Evolutionary conservation across 2,329 filamentous ascomycete species (phyloP), one percentile per base, ranked within the genome.

Genomic region (Colletotrichum cuscutae): DNA sequence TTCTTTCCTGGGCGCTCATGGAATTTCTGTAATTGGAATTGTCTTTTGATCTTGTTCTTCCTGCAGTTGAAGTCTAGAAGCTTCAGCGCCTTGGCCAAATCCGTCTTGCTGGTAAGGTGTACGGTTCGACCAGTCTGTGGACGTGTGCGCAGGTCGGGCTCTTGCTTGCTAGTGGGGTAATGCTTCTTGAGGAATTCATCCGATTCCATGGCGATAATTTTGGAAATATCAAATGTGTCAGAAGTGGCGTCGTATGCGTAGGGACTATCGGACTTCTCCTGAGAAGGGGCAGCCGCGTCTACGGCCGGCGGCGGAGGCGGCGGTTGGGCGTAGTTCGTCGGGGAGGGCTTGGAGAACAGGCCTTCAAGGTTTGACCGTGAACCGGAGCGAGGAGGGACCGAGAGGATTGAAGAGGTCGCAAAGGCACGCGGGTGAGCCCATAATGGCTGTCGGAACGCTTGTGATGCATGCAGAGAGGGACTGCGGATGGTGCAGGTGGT

Each of bases 1-100:
- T 93, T 95, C 78, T 94, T 78, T 2, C 94, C 94, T 0, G 88
- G 88, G 59, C 94, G 85, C 86, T 97, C 94, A 81, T 97, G 92
- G 78, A 90, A 94, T 75, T 86, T 86, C 83, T 97, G 94, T 75
- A 77, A 80, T 24, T 82, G 80, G 65, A 85, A 85, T 77, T 94
- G 91, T 3, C 61, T 71, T 76, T 82, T 85, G 63, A 97, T 84
- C 56, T 82, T 85, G 79, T 96, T 95, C 77, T 80, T 77, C 5
- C 76, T 74, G 37, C 84, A 79, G 63, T 85, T 77, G 52, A 77
- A 76, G 53, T 83, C 79, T 4, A 90, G 80, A 6, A 85, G 70
- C 42, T 78, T 77, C 52, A 91, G 81, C 0, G 87, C 86, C 8
- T 82, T 77, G n/a, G 82, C 81, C 5, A 86, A 80, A 37, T 88